Evolutionary conservation across 352 stramenopile species (phyloP).

Genomic region (Nothophytophthora sp.): DNA sequence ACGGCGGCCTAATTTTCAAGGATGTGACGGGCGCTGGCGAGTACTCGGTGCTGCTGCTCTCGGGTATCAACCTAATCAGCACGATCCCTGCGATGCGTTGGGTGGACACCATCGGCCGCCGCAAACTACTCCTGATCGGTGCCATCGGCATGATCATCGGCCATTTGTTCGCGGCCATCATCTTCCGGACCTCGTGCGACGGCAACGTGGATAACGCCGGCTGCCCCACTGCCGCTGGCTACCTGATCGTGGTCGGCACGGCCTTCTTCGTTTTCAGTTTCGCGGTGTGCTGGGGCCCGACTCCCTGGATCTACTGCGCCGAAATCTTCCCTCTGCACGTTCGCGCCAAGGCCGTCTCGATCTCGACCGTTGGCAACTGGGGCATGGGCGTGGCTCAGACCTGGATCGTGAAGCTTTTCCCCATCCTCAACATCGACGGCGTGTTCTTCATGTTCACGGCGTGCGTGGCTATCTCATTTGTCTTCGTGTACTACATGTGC

Average conservation of each 20-base stretch:
- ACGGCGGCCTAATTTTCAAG: slow-evolving; percentile 34
- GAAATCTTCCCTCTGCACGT: slow-evolving; percentile 40
- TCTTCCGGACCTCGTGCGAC: slow-evolving; percentile 27
- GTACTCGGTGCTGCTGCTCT: slow-evolving; percentile 23
- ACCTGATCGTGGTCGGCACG: slow-evolving; percentile 34
- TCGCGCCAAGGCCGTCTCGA: slow-evolving; percentile 32
- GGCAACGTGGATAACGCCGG: slow-evolving; percentile 23
- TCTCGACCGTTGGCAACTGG: slow-evolving; percentile 40
- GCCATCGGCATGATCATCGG: slow-evolving; percentile 33
- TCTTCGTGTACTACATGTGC: slow-evolving; percentile 46
- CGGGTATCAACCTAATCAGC: slow-evolving; percentile 26
- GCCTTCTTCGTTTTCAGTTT: slow-evolving; percentile 25
- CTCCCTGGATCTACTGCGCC: slow-evolving; percentile 41
- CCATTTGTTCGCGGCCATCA: slow-evolving; percentile 30
- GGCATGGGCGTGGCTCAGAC: slow-evolving; percentile 31
- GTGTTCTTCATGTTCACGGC: slow-evolving; percentile 61
- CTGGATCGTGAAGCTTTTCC: slow-evolving; percentile 25
- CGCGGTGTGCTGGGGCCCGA: slow-evolving; percentile 19
- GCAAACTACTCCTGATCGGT: slow-evolving; percentile 29
- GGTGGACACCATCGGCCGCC: slow-evolving; percentile 29
- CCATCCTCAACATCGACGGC: slow-evolving; percentile 45
- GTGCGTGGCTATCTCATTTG: slow-evolving; percentile 26
- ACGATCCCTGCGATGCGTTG: slow-evolving; percentile 25
- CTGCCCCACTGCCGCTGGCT: slow-evolving; percentile 26
- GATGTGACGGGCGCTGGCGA: slow-evolving; percentile 28